A percentile compares a stretch with the other conserved stretches of the same genome.
phyloP scores from a whole-genome alignment of 2,329 filamentous ascomycete species.

The Cladosporium sp. region DNA sequence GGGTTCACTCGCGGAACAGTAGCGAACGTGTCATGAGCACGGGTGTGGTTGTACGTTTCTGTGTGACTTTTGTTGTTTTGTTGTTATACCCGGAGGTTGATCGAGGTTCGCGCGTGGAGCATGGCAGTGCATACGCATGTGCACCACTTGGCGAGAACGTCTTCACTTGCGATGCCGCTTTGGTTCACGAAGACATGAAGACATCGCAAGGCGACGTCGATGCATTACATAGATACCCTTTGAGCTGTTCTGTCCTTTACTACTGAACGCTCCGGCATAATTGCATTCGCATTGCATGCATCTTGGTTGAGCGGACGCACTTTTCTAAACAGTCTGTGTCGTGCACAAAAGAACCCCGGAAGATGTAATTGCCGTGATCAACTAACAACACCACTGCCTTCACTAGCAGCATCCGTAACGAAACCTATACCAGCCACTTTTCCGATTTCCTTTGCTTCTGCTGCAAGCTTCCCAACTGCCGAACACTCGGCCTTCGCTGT shows the following conservation, averaged over 20 bases:
- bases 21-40: background rate
- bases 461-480: slow-evolving; percentile 9
- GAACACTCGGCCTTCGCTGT: slow-evolving; percentile 5
- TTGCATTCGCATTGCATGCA: background rate
- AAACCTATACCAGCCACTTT: background rate
- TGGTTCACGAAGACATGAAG: background rate
- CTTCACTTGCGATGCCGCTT: background rate
- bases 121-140: background rate
- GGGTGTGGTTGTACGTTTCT: background rate
- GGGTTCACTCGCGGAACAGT: slow-evolving; percentile 27
- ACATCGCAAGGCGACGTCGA: background rate
- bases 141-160: background rate
- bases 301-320: too few relatives aligned
- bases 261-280: background rate
- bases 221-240: background rate
- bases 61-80: background rate
- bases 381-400: background rate
- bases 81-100: background rate
- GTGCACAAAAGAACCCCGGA: too few relatives aligned
- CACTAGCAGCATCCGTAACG: background rate
- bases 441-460: background rate
- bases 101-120: background rate
- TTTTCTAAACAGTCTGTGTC: too few relatives aligned
- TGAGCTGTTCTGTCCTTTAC: background rate
- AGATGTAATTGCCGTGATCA: background rate